A percentile compares a stretch with the other conserved stretches of the same genome.
Evolutionary conservation across 2,329 filamentous ascomycete genomes (phyloP).

Genomic region (Lecanicillium sp.): DNA sequence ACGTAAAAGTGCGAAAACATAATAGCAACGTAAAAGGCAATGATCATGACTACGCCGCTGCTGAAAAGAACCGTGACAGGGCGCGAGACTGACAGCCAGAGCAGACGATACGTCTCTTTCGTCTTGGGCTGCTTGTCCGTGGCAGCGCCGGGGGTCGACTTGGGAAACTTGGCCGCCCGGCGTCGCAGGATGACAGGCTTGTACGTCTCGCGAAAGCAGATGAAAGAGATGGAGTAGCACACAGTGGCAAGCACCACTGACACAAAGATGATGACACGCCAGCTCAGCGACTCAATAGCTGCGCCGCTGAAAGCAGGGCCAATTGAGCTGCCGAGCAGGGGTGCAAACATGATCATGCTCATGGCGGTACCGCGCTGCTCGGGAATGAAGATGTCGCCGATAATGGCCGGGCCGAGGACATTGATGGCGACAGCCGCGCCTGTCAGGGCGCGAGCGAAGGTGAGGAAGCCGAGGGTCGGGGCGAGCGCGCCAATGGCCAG

Average conservation of each 20-base stretch:
- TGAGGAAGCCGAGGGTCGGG: constrained; percentile 40
- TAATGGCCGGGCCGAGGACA: constrained; percentile 56
- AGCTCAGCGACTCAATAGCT: constrained; percentile 49
- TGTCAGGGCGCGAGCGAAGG: constrained; percentile 49
- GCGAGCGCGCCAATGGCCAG: constrained; percentile 43
- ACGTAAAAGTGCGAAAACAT: constrained; percentile 47
- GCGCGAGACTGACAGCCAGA: constrained; percentile 22
- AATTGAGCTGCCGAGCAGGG: constrained; percentile 50
- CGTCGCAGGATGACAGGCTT: constrained; percentile 44
- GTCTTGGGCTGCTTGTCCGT: background rate
- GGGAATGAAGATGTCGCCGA: constrained; percentile 55
- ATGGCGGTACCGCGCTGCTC: constrained; percentile 54
- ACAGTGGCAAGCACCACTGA: constrained; percentile 39
- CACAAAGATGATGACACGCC: constrained; percentile 49
- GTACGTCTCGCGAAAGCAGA: constrained; percentile 55
- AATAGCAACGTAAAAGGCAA: constrained; percentile 39
- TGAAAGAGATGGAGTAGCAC: constrained; percentile 46
- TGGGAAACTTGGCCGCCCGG: constrained; percentile 26
- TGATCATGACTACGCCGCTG: constrained; percentile 44
- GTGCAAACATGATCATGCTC: constrained; percentile 50
- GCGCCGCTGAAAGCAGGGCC: constrained; percentile 50
- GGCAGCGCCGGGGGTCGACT: background rate
- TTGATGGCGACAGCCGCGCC: constrained; percentile 59
- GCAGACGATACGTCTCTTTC: background rate
- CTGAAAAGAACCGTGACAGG: constrained; percentile 41